phyloP scores from a whole-genome alignment of 371 early-diverging fungal genomes.

The Lichtheimia ramosa region DNA sequence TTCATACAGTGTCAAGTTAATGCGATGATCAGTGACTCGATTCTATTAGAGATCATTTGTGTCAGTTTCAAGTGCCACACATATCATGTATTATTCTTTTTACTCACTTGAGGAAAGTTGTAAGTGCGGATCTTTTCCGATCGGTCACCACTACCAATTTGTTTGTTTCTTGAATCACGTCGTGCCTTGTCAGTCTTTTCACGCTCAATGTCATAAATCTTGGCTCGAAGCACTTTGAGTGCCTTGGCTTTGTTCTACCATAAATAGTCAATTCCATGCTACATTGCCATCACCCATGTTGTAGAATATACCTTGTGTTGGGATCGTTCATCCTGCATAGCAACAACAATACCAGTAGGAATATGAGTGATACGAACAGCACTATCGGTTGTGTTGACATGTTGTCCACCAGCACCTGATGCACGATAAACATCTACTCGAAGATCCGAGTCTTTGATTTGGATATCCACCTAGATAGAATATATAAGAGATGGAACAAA shows the following conservation, averaged over 20 bases:
- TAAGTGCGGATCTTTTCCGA: conserved; percentile 89
- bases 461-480: conserved; percentile 55
- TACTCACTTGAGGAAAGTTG: conserved; percentile 69
- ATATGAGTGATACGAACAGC: conserved; percentile 94
- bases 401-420: conserved; percentile 86
- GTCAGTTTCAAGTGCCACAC: neutral
- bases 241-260: conserved; percentile 84
- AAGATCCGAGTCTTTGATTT: conserved; percentile 69
- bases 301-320: conserved; percentile 69
- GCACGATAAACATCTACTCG: conserved; percentile 79
- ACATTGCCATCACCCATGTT: no score
- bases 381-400: conserved; percentile 95
- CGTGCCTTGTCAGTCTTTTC: conserved; percentile 57
- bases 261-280: neutral
- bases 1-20: conserved; percentile 74
- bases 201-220: conserved; percentile 76
- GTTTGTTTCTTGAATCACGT: conserved; percentile 62
- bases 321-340: conserved; percentile 90
- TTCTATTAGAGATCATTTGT: conserved; percentile 38
- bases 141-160: conserved; percentile 70
- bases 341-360: conserved; percentile 86
- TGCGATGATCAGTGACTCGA: conserved; percentile 85
- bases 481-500: no score
- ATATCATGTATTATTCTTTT: neutral
- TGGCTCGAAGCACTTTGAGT: conserved; percentile 77